phyloP scores from a whole-genome alignment of 345 rosid species.

The Salix koriyanagi region DNA sequence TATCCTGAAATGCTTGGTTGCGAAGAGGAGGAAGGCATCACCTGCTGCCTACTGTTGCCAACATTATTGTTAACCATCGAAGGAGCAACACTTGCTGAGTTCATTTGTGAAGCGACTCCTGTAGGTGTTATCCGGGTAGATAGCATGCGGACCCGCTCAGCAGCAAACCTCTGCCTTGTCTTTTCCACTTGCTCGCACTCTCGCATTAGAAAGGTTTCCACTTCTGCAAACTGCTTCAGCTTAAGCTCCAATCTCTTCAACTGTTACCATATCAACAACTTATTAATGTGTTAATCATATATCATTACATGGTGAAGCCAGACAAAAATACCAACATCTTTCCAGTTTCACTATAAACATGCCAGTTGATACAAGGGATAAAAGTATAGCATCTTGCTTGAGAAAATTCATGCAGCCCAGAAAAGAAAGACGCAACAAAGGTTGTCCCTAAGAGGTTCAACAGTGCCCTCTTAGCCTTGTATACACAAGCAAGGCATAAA shows the following conservation, averaged over 20 bases:
- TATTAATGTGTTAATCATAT: neutral
- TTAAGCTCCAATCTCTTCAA: conserved; percentile 94
- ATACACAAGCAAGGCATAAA: neutral
- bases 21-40: conserved; percentile 47
- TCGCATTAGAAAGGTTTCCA: conserved; percentile 85
- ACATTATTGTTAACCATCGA: conserved; percentile 49
- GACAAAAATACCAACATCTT: neutral
- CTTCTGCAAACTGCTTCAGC: conserved; percentile 98
- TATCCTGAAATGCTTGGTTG: conserved; percentile 65
- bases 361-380: neutral
- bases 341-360: neutral
- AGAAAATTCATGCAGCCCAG: neutral
- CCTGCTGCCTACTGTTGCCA: conserved; percentile 49
- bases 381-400: neutral
- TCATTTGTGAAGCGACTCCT: conserved; percentile 47
- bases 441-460: neutral
- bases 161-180: conserved; percentile 73
- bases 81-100: conserved; percentile 46
- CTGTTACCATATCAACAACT: conserved; percentile 32
- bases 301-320: neutral
- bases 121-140: conserved; percentile 57
- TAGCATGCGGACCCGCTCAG: conserved; percentile 64
- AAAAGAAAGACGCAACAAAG: neutral
- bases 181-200: conserved; percentile 97
- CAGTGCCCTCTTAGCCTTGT: neutral